Conservation (phyloP, 257 asterid species). For the Nemophila menziesii region DNA sequence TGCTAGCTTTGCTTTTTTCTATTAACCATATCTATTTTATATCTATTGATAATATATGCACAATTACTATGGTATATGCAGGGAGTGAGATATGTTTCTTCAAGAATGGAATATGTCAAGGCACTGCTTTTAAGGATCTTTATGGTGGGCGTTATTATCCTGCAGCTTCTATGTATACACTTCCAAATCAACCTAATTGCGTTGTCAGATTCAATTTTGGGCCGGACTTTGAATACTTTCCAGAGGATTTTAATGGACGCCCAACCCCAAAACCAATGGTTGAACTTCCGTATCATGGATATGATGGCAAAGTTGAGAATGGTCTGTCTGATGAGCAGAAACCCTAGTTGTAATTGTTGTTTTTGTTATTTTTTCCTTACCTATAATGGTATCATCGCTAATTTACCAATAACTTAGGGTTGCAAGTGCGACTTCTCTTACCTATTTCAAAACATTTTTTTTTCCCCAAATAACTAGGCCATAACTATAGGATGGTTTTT, state of each 20-base stretch:
- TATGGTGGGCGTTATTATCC: slow-evolving; percentile 89
- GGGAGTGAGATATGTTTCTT: slow-evolving; percentile 93
- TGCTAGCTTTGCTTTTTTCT: neutral
- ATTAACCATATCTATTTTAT: neutral
- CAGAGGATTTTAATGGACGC: slow-evolving; percentile 68
- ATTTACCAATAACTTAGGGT: too few relatives aligned
- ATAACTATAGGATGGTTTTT: too few relatives aligned
- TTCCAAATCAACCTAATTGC: slow-evolving; percentile 87
- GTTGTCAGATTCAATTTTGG: slow-evolving; percentile 90
- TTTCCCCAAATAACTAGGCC: neutral
- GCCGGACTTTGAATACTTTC: slow-evolving; percentile 76
- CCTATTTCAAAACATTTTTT: neutral
- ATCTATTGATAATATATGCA: too few relatives aligned
- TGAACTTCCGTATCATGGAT: slow-evolving; percentile 86
- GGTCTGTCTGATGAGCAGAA: slow-evolving; percentile 59
- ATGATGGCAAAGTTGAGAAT: slow-evolving; percentile 67
- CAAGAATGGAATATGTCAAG: slow-evolving; percentile 84
- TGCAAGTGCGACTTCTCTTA: neutral
- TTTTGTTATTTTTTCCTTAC: neutral
- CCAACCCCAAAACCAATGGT: slow-evolving; percentile 68
- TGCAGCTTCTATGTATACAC: slow-evolving; percentile 97
- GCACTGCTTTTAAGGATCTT: slow-evolving; percentile 74
- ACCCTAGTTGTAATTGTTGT: slow-evolving; percentile 6
- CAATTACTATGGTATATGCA: slow-evolving; percentile 16
- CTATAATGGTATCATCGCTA: neutral